Base-by-base conservation (phyloP, 2,329 filamentous ascomycete species). In the Aspergillus fructus region DNA sequence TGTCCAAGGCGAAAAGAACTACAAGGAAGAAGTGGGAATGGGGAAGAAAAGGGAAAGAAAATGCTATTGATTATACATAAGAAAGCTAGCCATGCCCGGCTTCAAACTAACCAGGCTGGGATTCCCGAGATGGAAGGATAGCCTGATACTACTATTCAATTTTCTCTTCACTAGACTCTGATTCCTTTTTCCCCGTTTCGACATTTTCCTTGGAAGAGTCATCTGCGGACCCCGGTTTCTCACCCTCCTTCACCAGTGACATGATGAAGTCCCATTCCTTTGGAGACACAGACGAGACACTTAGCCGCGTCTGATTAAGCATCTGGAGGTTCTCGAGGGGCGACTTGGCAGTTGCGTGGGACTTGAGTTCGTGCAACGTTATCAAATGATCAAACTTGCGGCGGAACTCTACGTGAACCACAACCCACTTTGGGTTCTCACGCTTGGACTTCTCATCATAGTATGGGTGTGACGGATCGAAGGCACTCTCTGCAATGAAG, bases 351-450 rank as follows among this genome's bases (percentile, higher is more conserved):
- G 80, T 78, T 5, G 84, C 85, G 67, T 88, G 80, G 37, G 83
- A 82, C 53, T 89, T 88, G 45, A 97, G 81, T 63, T 90, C 86
- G 60, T 85, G 83, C 51, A 97, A 81, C 5, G 83, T 82, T 56
- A 97, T 83, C 0, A 86, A 83, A 13, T 85, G 81, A 2, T 81
- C 79, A 65, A 97, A 92, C 74, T 96, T 97, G 71, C 86, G 87
- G 56, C 89, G 86, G 71, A 96, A 97, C 67, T 88, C 83, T 48
- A 97, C 93, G 60, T 96, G 89, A 1, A 97, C 94, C 17, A 94
- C 84, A 53, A 87, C 90, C 94, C 94, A 99, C 67, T 87, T 90
- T 0, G 89, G 89, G 50, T 87, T 84, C 2, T 84, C 80, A 53
- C 83, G 79, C 63, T 84, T 86, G 2, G 89, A 91, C 53, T 89